Conservation (phyloP, 192 early-diverging fungal genomes). For the Phlyctochytrium planicorne region DNA sequence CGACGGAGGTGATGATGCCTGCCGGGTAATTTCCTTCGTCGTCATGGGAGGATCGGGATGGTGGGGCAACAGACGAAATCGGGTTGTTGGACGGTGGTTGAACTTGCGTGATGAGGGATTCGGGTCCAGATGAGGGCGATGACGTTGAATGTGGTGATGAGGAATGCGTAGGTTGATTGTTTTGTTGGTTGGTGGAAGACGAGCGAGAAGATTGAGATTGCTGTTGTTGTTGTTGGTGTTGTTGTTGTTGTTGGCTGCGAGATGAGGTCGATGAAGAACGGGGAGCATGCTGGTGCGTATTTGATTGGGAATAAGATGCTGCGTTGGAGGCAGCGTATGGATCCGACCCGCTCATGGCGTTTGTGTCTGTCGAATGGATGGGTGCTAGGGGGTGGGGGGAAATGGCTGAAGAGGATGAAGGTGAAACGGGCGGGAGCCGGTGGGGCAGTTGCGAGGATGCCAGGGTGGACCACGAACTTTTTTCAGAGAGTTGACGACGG, state of each 20-base stretch:
- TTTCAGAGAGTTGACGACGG: neutral
- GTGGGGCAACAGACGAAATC: neutral
- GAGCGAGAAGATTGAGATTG: too few species aligned
- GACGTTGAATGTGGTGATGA: neutral
- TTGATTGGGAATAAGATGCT: too few species aligned
- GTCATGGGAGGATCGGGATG: too few species aligned
- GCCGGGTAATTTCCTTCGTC: neutral
- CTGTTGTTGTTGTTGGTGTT: neutral
- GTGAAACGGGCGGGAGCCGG: neutral
- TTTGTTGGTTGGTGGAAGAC: neutral
- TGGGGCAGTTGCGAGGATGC: neutral
- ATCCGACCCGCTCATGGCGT: too few species aligned
- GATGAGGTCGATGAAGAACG: too few species aligned
- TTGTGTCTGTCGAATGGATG: neutral
- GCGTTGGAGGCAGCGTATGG: too few species aligned
- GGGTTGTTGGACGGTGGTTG: neutral
- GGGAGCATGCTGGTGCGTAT: too few species aligned
- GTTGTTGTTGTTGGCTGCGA: neutral
- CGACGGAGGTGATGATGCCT: neutral
- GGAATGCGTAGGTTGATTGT: neutral
- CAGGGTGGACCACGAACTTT: neutral
- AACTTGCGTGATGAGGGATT: constrained; percentile 1
- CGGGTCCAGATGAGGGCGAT: neutral
- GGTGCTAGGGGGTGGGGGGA: neutral
- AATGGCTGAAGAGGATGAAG: neutral